Conservation (phyloP, 495 filamentous ascomycete genomes). For the Cenococcum geophilum region DNA sequence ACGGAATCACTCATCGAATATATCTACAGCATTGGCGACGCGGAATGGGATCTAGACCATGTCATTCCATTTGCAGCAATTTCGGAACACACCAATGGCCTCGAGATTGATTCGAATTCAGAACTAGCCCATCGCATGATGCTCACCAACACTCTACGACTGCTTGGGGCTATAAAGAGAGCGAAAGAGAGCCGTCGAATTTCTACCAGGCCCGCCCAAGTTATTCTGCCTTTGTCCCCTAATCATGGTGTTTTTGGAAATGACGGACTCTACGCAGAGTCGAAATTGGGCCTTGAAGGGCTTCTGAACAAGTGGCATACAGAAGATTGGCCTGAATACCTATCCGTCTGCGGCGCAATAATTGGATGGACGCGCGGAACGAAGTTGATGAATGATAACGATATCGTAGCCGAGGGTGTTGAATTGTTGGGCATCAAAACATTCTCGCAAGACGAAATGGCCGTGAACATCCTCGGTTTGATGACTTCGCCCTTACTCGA, state of each 20-base stretch:
- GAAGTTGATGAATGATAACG: constrained; percentile 93
- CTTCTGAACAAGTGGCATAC: constrained; percentile 97
- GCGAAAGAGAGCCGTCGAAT: constrained; percentile 78
- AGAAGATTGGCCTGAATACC: constrained; percentile 90
- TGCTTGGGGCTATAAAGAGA: constrained; percentile 79
- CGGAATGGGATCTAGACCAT: constrained; percentile 94
- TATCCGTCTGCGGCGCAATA: constrained; percentile 93
- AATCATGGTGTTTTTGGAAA: constrained; percentile 97
- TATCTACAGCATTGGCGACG: constrained; percentile 86
- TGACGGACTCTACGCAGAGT: constrained; percentile 96
- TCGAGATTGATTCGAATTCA: constrained; percentile 94
- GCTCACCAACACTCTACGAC: constrained; percentile 87
- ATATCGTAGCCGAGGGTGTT: constrained; percentile 88
- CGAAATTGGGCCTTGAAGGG: constrained; percentile 88
- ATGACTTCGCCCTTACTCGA: constrained; percentile 90
- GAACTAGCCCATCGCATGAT: constrained; percentile 97
- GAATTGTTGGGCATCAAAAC: constrained; percentile 94
- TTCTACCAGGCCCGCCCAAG: constrained; percentile 88
- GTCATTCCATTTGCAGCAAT: constrained; percentile 95
- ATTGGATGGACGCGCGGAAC: constrained; percentile 98
- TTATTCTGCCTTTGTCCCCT: constrained; percentile 86
- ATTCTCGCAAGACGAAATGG: constrained; percentile 98
- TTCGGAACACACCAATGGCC: constrained; percentile 88
- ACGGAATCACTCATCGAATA: constrained; percentile 87
- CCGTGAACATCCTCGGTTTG: constrained; percentile 88